These are phyloP conservation scores for Edaphochlamys debaryana DNA, from an alignment of 139 green algal species.

Conservation along the genomic window DNA sequence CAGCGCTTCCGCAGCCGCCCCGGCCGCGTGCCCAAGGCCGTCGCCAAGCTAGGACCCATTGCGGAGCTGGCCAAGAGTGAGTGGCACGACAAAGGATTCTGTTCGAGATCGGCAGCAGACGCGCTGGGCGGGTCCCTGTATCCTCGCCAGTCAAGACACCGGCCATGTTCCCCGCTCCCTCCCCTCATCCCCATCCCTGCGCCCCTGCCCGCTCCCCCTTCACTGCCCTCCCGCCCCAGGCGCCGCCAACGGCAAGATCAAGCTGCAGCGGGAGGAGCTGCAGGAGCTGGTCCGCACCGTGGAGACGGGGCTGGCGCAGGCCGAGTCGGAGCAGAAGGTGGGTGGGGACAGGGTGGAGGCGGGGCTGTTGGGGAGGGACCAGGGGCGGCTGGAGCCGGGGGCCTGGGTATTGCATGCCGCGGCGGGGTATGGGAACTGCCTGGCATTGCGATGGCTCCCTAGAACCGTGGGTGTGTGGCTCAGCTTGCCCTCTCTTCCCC, in stretches of 20 bases:
- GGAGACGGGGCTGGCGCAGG: slow-evolving; percentile 1
- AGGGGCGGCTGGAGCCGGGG: too few species aligned
- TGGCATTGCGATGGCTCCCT: too few species aligned
- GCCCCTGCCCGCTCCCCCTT: too few species aligned
- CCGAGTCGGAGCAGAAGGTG: slow-evolving; percentile 20
- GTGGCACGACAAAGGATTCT: background rate
- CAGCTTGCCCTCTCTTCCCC: background rate
- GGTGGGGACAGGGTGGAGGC: background rate
- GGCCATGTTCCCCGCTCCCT: background rate
- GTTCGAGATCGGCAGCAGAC: background rate
- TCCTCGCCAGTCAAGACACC: too few species aligned
- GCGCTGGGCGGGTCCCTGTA: too few species aligned
- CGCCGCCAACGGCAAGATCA: background rate
- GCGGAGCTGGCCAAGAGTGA: slow-evolving; percentile 33
- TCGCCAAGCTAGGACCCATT: slow-evolving; percentile 24
- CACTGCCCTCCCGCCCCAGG: too few species aligned
- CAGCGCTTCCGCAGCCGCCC: slow-evolving; percentile 26
- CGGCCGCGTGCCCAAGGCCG: slow-evolving; percentile 8
- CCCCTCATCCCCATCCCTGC: background rate
- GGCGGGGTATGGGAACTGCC: background rate
- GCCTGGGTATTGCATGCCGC: background rate
- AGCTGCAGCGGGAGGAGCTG: slow-evolving; percentile 2
- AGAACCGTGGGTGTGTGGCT: background rate
- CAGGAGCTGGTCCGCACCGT: slow-evolving; percentile 1
- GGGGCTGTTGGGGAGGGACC: background rate